Evolutionary conservation across 768 basidiomycete species (phyloP).

Genomic region (Phallus indusiatus): DNA sequence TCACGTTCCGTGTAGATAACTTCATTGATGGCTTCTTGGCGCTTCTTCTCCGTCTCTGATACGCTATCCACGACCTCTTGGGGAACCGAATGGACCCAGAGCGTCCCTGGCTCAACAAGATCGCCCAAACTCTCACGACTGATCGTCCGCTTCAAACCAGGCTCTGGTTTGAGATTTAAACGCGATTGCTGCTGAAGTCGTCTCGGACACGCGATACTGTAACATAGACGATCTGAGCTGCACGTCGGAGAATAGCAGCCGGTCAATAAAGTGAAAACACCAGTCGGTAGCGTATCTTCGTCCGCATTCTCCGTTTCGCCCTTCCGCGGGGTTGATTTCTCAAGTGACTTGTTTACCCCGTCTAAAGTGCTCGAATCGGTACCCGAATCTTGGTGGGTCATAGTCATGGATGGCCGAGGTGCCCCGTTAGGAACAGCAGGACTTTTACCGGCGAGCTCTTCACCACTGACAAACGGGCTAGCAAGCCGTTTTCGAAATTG

Average conservation of each 20-base stretch:
- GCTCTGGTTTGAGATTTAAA: slow-evolving; percentile 89
- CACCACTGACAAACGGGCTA: slow-evolving; percentile 79
- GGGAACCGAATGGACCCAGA: slow-evolving; percentile 96
- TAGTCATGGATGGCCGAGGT: not conserved
- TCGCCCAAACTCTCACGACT: slow-evolving; percentile 77
- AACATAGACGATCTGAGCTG: slow-evolving; percentile 88
- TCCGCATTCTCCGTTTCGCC: slow-evolving; percentile 40
- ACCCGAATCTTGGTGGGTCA: slow-evolving; percentile 1
- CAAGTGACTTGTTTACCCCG: not conserved
- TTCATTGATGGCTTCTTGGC: slow-evolving; percentile 98
- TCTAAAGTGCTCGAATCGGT: not conserved
- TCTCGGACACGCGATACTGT: slow-evolving; percentile 93
- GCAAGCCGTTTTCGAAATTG: slow-evolving; percentile 81
- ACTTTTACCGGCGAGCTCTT: slow-evolving; percentile 31
- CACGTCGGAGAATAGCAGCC: slow-evolving; percentile 99
- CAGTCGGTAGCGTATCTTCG: slow-evolving; percentile 70
- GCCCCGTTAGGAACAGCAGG: not conserved
- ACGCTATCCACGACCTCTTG: slow-evolving; percentile 90
- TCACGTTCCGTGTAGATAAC: slow-evolving; percentile 91
- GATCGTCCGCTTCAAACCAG: slow-evolving; percentile 77
- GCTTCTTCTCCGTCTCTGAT: slow-evolving; percentile 85
- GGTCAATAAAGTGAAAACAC: slow-evolving; percentile 92
- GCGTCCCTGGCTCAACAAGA: slow-evolving; percentile 67
- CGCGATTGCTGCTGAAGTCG: slow-evolving; percentile 89
- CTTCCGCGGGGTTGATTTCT: slow-evolving; percentile 18